Percentiles rank a stretch among this genome's conserved stretches.
phyloP scores from a whole-genome alignment of 2,329 filamentous ascomycete genomes.

The Furcasterigmium furcatum region DNA sequence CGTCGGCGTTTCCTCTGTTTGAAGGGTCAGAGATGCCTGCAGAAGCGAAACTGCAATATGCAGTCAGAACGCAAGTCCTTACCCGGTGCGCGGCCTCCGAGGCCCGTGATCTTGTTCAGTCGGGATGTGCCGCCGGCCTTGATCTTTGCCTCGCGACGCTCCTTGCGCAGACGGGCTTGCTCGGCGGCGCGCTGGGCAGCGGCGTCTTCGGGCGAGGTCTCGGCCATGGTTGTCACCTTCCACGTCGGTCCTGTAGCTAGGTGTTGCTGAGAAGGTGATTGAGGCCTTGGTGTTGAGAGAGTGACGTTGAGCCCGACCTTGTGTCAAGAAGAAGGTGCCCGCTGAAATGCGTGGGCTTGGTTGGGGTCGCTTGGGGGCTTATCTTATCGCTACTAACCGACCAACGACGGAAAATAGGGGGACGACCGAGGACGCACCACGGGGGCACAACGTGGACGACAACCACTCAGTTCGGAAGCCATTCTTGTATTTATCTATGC shows the following conservation, averaged over 20 bases:
- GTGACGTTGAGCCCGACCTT: too few species aligned
- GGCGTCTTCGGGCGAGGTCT: constrained; percentile 40
- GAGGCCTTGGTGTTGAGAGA: too few species aligned
- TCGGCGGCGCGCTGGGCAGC: constrained; percentile 53
- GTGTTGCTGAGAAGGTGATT: constrained; percentile 4
- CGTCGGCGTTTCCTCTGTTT: constrained; percentile 5
- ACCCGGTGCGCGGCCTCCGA: constrained; percentile 59
- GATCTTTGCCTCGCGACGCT: constrained; percentile 77
- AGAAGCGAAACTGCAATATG: not conserved
- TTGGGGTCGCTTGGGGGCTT: too few species aligned
- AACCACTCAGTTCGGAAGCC: too few species aligned
- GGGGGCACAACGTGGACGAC: too few species aligned
- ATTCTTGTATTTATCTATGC: too few species aligned
- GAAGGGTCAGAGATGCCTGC: not conserved
- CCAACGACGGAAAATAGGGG: too few species aligned
- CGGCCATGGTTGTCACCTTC: constrained; percentile 30
- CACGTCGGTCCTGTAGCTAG: constrained; percentile 1
- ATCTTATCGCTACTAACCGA: too few species aligned
- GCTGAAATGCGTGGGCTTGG: too few species aligned
- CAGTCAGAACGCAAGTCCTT: constrained; percentile 12
- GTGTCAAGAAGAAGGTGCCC: too few species aligned
- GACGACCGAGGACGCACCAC: too few species aligned
- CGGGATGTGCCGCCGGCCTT: constrained; percentile 66
- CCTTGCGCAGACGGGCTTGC: constrained; percentile 72
- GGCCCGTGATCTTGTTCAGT: constrained; percentile 71